Evolutionary conservation across 495 filamentous ascomycete species (phyloP).

Genomic region (Xylaria longipes): DNA sequence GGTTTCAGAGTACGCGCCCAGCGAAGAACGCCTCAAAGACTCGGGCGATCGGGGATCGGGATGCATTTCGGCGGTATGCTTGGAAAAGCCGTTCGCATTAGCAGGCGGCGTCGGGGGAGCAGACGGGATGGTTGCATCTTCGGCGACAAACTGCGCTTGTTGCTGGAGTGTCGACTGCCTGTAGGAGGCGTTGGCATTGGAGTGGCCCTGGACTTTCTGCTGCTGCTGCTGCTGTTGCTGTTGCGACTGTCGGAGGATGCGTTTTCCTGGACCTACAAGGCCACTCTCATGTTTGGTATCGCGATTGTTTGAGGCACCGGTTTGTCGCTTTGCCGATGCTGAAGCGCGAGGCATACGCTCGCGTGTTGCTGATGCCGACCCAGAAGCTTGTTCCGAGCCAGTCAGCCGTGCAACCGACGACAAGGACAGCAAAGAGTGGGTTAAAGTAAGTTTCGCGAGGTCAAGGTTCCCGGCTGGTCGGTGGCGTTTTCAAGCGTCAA

Average conservation of each 20-base stretch:
- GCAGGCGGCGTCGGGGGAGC: slow-evolving; percentile 46
- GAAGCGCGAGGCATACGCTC: slow-evolving; percentile 75
- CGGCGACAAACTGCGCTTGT: slow-evolving; percentile 41
- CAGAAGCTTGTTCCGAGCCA: slow-evolving; percentile 60
- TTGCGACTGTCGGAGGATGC: slow-evolving; percentile 69
- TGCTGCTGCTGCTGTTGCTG: slow-evolving; percentile 62
- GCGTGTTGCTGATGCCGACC: slow-evolving; percentile 49
- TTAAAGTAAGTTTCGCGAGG: background rate
- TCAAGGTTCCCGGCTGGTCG: slow-evolving; percentile 1
- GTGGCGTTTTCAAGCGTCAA: slow-evolving; percentile 5
- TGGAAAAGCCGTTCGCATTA: slow-evolving; percentile 45
- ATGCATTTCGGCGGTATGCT: slow-evolving; percentile 48
- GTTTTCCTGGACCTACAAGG: slow-evolving; percentile 82
- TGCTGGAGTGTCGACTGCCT: slow-evolving; percentile 39
- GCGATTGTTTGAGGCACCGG: slow-evolving; percentile 68
- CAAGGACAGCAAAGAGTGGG: slow-evolving; percentile 8
- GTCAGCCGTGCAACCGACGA: slow-evolving; percentile 44
- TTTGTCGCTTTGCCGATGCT: slow-evolving; percentile 69
- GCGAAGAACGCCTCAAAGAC: slow-evolving; percentile 50
- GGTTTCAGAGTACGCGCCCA: slow-evolving; percentile 55
- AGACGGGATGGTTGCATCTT: slow-evolving; percentile 53
- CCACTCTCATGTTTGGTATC: slow-evolving; percentile 90
- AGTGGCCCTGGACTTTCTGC: slow-evolving; percentile 62
- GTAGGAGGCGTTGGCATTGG: slow-evolving; percentile 53
- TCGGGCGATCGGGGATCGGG: slow-evolving; percentile 48